Conservation (phyloP, 306 rosid species). For the Myrica gale region DNA sequence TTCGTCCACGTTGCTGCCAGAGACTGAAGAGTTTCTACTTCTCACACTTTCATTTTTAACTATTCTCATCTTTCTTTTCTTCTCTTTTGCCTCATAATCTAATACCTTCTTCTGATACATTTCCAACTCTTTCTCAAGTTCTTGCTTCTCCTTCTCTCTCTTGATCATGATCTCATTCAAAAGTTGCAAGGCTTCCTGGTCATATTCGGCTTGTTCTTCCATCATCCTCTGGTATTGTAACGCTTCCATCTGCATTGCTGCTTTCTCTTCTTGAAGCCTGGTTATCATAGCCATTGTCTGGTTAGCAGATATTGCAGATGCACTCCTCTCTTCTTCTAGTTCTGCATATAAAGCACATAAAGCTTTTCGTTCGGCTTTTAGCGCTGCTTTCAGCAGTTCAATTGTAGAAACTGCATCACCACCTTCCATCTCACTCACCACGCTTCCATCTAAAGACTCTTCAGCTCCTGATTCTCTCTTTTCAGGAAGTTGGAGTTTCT, state of each 20-base stretch:
- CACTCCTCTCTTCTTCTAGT: constrained; percentile 85
- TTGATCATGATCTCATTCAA: constrained; percentile 72
- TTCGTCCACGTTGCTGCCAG: constrained; percentile 48
- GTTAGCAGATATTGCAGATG: constrained; percentile 78
- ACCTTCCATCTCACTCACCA: constrained; percentile 48
- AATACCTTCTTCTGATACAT: constrained; percentile 48
- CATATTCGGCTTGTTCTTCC: constrained; percentile 91
- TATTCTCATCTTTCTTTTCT: constrained; percentile 44
- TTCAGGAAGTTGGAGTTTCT: constrained; percentile 36
- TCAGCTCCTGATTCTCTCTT: constrained; percentile 52
- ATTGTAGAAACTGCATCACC: constrained; percentile 45
- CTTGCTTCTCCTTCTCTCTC: constrained; percentile 73
- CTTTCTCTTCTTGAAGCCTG: constrained; percentile 86
- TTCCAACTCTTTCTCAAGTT: constrained; percentile 68
- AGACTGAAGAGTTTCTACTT: constrained; percentile 56
- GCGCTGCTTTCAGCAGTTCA: constrained; percentile 46
- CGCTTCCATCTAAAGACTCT: constrained; percentile 53
- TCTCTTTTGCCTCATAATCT: constrained; percentile 65
- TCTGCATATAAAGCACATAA: constrained; percentile 63
- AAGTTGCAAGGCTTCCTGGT: constrained; percentile 81
- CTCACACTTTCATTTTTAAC: constrained; percentile 51
- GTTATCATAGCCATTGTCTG: constrained; percentile 94
- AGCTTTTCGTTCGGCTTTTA: constrained; percentile 48
- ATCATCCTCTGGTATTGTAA: constrained; percentile 85
- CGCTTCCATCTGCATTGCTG: constrained; percentile 88